These are phyloP conservation scores for Globisporangium yorkense DNA, from an alignment of 352 stramenopile genomes.

Conservation along the genomic window DNA sequence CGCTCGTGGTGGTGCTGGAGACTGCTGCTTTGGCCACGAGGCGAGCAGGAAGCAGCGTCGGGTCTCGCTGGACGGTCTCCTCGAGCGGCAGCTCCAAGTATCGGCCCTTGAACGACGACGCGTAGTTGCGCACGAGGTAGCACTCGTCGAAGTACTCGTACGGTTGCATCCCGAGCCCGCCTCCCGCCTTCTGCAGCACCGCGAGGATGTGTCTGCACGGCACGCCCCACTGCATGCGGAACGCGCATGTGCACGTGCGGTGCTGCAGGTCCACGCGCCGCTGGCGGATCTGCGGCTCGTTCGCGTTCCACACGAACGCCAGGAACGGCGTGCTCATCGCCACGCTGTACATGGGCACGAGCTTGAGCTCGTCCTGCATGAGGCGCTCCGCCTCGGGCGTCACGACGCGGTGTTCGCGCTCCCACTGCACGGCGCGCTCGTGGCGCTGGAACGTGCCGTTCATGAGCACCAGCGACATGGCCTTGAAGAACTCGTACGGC, in stretches of 20 bases:
- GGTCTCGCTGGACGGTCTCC: slow-evolving; percentile 23
- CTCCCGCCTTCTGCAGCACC: slow-evolving; percentile 28
- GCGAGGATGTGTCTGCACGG: slow-evolving; percentile 40
- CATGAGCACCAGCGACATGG: slow-evolving; percentile 29
- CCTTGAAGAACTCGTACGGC: slow-evolving; percentile 37
- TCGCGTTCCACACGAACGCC: slow-evolving; percentile 43
- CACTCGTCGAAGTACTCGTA: slow-evolving; percentile 48
- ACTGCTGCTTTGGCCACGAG: slow-evolving; percentile 15
- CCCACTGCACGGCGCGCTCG: slow-evolving; percentile 32
- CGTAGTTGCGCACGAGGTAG: slow-evolving; percentile 38
- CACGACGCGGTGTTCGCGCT: slow-evolving; percentile 31
- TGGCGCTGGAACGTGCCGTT: slow-evolving; percentile 28
- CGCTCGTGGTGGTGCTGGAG: no score
- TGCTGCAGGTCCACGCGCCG: slow-evolving; percentile 39
- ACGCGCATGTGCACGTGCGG: slow-evolving; percentile 38
- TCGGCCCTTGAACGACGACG: slow-evolving; percentile 30
- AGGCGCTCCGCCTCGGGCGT: slow-evolving; percentile 34
- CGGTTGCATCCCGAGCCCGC: slow-evolving; percentile 16
- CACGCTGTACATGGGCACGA: slow-evolving; percentile 29
- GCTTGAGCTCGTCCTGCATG: slow-evolving; percentile 40
- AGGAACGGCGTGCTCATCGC: slow-evolving; percentile 38
- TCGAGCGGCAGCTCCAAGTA: slow-evolving; percentile 37
- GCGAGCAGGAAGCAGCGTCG: slow-evolving; percentile 21
- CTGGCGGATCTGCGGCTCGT: slow-evolving; percentile 33
- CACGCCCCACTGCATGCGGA: slow-evolving; percentile 32